Conservation (phyloP, 164 flowering plant genomes). For the Sextonia rubra region DNA sequence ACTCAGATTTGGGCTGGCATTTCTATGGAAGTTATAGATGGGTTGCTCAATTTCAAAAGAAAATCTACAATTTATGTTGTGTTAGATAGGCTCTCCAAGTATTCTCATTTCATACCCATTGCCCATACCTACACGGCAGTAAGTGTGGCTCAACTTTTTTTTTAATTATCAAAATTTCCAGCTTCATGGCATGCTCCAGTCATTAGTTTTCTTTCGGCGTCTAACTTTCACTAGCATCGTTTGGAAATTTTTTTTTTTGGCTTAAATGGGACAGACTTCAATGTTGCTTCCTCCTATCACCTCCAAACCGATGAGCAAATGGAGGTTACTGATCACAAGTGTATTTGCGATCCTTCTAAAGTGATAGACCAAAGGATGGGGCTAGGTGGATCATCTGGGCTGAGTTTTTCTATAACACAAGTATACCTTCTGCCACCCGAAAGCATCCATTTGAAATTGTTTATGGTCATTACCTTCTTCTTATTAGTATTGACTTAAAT, state of each 20-base stretch:
- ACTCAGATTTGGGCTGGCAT: neutral
- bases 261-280: neutral
- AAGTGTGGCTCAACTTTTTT: neutral
- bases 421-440: neutral
- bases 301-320: neutral
- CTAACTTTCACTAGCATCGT: neutral
- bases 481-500: too few relatives aligned
- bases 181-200: neutral
- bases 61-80: constrained; percentile 7
- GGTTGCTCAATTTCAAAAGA: neutral
- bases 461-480: too few relatives aligned
- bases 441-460: neutral
- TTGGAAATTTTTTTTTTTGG: neutral
- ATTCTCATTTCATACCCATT: neutral
- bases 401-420: neutral
- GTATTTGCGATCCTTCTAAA: neutral
- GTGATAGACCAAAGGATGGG: neutral
- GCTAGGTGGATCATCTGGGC: neutral
- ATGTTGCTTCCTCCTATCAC: neutral
- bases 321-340: neutral
- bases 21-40: constrained; percentile 4
- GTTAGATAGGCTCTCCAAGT: constrained; percentile 2
- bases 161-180: neutral
- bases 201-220: neutral
- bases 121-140: neutral